Conservation (phyloP, 768 basidiomycete species). For the Cytidiella melzeri region DNA sequence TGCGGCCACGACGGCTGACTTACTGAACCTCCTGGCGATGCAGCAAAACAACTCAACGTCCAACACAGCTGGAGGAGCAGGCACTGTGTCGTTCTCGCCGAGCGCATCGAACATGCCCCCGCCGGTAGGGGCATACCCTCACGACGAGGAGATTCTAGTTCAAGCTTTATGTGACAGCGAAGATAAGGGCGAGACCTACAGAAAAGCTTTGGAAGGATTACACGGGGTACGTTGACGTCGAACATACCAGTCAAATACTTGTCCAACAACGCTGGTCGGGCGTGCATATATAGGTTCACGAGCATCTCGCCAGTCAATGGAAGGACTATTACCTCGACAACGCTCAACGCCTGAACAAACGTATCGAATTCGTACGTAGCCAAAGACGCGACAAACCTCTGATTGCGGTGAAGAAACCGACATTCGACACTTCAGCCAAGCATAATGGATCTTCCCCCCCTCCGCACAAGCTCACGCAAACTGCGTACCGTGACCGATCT, state of each 20-base stretch:
- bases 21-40: neutral
- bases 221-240: constrained; percentile 58
- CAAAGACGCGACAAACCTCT: neutral
- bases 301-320: constrained; percentile 56
- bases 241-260: neutral
- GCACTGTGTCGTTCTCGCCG: constrained; percentile 6
- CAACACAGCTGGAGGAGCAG: neutral
- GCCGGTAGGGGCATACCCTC: constrained; percentile 41
- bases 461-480: no score
- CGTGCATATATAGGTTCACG: constrained; percentile 30
- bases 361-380: constrained; percentile 14
- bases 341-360: constrained; percentile 49
- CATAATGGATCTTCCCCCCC: neutral
- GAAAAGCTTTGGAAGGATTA: constrained; percentile 58
- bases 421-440: neutral
- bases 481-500: neutral
- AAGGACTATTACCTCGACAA: constrained; percentile 78
- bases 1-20: neutral
- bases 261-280: constrained; percentile 2
- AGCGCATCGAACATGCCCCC: constrained; percentile 31
- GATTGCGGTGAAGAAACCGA: constrained; percentile 8
- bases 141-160: constrained; percentile 57
- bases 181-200: constrained; percentile 45
- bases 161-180: constrained; percentile 35
- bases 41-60: neutral